phyloP scores from a whole-genome alignment of 805 yeast species.

The Ogataea paradorogensis region DNA sequence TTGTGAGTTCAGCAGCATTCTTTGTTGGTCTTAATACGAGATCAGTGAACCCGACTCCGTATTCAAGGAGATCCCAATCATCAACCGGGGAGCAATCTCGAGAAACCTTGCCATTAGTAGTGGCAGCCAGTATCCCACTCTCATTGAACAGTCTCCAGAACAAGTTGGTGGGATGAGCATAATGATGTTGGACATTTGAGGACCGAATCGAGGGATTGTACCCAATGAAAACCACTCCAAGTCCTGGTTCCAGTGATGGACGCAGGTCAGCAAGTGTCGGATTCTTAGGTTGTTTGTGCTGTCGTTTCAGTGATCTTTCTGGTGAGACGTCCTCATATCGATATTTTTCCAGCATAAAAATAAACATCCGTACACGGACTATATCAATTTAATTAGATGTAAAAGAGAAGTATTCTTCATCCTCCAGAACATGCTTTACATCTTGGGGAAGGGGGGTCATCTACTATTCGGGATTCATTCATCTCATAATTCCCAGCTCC shows the following conservation, averaged over 20 bases:
- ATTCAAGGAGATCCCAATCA: conserved; percentile 34
- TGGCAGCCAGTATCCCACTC: conserved; percentile 40
- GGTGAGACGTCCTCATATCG: not conserved
- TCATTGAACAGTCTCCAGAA: conserved; percentile 66
- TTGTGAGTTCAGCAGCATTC: conserved; percentile 51
- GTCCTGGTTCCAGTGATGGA: conserved; percentile 22
- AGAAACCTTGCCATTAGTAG: conserved; percentile 3
- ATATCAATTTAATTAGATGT: too few relatives aligned
- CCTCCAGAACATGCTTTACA: too few relatives aligned
- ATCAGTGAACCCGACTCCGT: conserved; percentile 67
- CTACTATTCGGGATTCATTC: not conserved
- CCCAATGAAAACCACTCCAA: conserved; percentile 58
- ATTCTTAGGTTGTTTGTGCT: not conserved
- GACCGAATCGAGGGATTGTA: conserved; percentile 71
- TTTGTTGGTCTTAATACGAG: conserved; percentile 62
- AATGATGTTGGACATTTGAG: conserved; percentile 60
- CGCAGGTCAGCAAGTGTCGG: conserved; percentile 8
- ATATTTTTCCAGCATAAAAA: conserved; percentile 4
- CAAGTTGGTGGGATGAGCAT: conserved; percentile 65
- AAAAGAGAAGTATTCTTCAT: too few relatives aligned
- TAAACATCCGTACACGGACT: not conserved
- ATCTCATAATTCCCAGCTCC: not conserved
- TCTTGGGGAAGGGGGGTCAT: too few relatives aligned
- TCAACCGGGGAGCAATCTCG: conserved; percentile 13
- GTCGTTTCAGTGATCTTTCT: not conserved